Percentiles rank a stretch among this genome's conserved stretches.
Evolutionary conservation across 805 yeast genomes (phyloP).

Genomic region (Jamesozyma jinghongensis): DNA sequence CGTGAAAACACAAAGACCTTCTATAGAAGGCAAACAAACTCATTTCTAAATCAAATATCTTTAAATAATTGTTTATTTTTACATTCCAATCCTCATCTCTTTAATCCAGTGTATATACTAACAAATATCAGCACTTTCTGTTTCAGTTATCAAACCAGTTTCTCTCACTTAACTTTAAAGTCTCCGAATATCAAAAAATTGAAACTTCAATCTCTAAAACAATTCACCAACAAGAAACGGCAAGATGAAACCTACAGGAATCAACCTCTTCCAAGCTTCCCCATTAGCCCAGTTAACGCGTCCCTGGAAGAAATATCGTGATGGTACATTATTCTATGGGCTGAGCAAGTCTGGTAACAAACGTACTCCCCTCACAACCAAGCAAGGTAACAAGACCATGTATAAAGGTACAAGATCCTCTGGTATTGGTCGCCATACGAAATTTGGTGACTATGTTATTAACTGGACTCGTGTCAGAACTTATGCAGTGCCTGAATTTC

Average conservation of each 20-base stretch:
- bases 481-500: slow-evolving; percentile 63
- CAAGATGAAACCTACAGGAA: slow-evolving; percentile 42
- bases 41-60: too few species aligned
- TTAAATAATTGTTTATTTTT: too few species aligned
- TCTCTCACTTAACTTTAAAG: neutral
- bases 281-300: slow-evolving; percentile 47
- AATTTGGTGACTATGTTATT: slow-evolving; percentile 63
- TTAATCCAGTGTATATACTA: too few species aligned
- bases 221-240: neutral
- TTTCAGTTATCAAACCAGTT: too few species aligned
- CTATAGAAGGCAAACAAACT: too few species aligned
- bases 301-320: slow-evolving; percentile 83
- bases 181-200: neutral
- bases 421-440: slow-evolving; percentile 78
- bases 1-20: too few species aligned
- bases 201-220: neutral
- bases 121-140: too few species aligned
- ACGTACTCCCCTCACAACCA: slow-evolving; percentile 76
- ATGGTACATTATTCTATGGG: slow-evolving; percentile 82
- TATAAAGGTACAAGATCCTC: slow-evolving; percentile 96
- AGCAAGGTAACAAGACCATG: slow-evolving; percentile 87
- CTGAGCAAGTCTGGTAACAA: slow-evolving; percentile 67
- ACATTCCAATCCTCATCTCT: too few species aligned
- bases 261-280: slow-evolving; percentile 40
- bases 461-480: slow-evolving; percentile 85